These are phyloP conservation scores for Perilla frutescens DNA, from an alignment of 257 asterid genomes.

Conservation along the genomic window DNA sequence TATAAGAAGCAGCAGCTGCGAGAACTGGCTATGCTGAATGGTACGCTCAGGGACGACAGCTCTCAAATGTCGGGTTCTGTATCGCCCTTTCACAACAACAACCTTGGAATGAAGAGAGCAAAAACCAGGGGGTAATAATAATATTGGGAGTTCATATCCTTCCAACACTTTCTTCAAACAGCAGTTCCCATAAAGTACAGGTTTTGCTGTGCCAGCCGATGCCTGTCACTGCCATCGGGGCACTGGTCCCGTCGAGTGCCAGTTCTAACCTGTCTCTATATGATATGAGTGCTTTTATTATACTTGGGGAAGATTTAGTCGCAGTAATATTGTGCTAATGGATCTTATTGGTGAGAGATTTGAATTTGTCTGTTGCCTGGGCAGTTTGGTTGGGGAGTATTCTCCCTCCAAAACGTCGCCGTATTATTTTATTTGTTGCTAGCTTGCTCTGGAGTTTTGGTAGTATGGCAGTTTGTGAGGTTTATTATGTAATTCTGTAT, in stretches of 20 bases:
- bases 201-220: slow-evolving; percentile 49
- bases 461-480: slow-evolving; percentile 34
- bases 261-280: slow-evolving; percentile 57
- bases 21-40: slow-evolving; percentile 92
- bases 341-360: slow-evolving; percentile 38
- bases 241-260: slow-evolving; percentile 51
- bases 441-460: slow-evolving; percentile 50
- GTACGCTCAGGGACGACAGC: slow-evolving; percentile 90
- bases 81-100: slow-evolving; percentile 90
- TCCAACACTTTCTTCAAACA: slow-evolving; percentile 37
- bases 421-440: slow-evolving; percentile 55
- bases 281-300: slow-evolving; percentile 54
- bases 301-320: slow-evolving; percentile 46
- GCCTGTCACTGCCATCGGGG: slow-evolving; percentile 51
- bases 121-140: slow-evolving; percentile 90
- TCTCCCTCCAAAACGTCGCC: slow-evolving; percentile 34
- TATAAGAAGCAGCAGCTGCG: slow-evolving; percentile 94
- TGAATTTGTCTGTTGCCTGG: slow-evolving; percentile 43
- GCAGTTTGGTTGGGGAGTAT: slow-evolving; percentile 47
- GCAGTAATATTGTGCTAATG: slow-evolving; percentile 43
- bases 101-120: slow-evolving; percentile 98
- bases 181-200: slow-evolving; percentile 41
- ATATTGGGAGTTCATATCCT: slow-evolving; percentile 37
- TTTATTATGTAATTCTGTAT: slow-evolving; percentile 26
- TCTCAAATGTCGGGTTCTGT: slow-evolving; percentile 94